Conservation (phyloP, 257 asterid species). For the Fraxinus cuspidata region DNA sequence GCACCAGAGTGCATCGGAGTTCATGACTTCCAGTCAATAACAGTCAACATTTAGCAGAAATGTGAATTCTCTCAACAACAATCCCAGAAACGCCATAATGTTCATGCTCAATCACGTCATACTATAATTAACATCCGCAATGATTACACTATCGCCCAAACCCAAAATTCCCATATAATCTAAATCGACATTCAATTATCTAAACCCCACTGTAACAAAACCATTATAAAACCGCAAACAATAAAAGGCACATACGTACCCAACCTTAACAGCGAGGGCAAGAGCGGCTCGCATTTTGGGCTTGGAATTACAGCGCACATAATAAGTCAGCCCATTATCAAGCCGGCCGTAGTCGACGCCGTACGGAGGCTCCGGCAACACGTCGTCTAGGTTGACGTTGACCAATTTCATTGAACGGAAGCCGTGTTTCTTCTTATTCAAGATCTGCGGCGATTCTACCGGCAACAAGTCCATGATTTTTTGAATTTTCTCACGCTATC, state of each 20-base stretch:
- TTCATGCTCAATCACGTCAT: neutral
- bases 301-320: conserved; percentile 88
- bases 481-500: neutral
- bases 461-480: conserved; percentile 71
- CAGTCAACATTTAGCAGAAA: neutral
- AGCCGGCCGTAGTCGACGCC: conserved; percentile 85
- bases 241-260: conserved; percentile 49
- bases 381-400: conserved; percentile 64
- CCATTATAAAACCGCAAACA: neutral
- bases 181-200: neutral
- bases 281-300: conserved; percentile 97
- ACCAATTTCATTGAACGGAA: conserved; percentile 87
- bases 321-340: conserved; percentile 79
- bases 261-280: conserved; percentile 86
- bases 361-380: conserved; percentile 61
- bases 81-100: neutral
- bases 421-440: conserved; percentile 58
- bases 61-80: neutral
- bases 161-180: neutral
- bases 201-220: neutral
- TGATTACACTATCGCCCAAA: neutral
- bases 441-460: conserved; percentile 61
- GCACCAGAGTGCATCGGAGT: neutral
- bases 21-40: neutral
- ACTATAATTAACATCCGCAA: neutral